These are phyloP conservation scores for Alternaria gansuensis DNA, from an alignment of 2,329 filamentous ascomycete genomes.

Conservation along the genomic window DNA sequence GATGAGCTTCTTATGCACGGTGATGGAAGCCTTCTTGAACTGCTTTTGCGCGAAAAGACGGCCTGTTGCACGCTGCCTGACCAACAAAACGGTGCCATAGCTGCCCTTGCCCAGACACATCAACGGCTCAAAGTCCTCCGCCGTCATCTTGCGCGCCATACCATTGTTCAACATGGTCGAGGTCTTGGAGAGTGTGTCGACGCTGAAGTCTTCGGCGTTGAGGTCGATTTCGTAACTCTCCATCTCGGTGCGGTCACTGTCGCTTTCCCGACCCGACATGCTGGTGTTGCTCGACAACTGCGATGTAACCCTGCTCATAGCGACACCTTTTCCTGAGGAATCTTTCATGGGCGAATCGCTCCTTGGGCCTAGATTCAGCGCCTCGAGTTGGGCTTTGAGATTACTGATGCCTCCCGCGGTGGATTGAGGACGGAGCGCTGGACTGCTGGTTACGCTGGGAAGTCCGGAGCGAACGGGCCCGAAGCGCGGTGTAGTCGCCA, in stretches of 20 bases:
- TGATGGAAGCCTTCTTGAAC: conserved; percentile 94
- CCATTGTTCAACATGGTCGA: conserved; percentile 54
- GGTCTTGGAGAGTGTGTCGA: conserved; percentile 57
- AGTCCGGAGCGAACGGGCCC: conserved; percentile 56
- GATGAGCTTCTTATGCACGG: conserved; percentile 93
- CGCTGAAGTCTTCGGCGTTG: conserved; percentile 84
- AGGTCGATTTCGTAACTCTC: conserved; percentile 87
- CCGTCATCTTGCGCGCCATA: conserved; percentile 82
- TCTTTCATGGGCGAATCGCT: conserved; percentile 64
- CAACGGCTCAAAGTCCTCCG: conserved; percentile 87
- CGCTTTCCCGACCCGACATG: conserved; percentile 65
- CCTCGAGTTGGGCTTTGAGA: conserved; percentile 82
- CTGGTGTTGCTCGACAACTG: conserved; percentile 65
- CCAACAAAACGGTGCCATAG: conserved; percentile 92
- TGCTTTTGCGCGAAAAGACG: conserved; percentile 97
- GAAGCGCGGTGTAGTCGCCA: conserved; percentile 54
- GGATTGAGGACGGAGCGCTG: conserved; percentile 61
- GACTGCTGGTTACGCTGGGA: conserved; percentile 62
- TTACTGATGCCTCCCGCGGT: conserved; percentile 77
- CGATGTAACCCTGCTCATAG: conserved; percentile 44
- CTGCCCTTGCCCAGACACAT: conserved; percentile 95
- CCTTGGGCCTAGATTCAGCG: conserved; percentile 71
- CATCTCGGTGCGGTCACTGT: conserved; percentile 74
- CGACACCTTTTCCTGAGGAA: conserved; percentile 58
- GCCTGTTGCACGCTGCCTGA: conserved; percentile 87